phyloP scores from a whole-genome alignment of 2,329 filamentous ascomycete species.

The Colletotrichum phormii region DNA sequence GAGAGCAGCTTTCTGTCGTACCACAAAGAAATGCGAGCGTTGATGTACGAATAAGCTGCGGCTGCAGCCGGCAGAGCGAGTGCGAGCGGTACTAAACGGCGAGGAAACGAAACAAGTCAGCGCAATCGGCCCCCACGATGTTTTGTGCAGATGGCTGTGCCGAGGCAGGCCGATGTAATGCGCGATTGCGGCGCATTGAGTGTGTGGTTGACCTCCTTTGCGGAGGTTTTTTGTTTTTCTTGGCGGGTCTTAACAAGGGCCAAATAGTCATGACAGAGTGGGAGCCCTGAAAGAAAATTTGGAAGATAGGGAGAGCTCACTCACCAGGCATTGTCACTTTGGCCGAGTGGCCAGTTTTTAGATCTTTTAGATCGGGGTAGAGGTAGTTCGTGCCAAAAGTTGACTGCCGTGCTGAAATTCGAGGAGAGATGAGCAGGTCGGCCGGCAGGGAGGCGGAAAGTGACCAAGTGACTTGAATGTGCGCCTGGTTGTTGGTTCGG shows the following conservation, averaged over 20 bases:
- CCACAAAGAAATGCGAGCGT: constrained; percentile 75
- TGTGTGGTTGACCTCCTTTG: not conserved
- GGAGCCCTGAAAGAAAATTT: not conserved
- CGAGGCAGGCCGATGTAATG: constrained; percentile 13
- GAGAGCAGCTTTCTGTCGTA: constrained; percentile 74
- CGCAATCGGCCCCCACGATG: constrained; percentile 2
- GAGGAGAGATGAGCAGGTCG: not conserved
- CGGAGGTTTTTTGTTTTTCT: not conserved
- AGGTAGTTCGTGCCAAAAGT: not conserved
- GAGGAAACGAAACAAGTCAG: constrained; percentile 19
- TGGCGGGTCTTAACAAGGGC: not conserved
- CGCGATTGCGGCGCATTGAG: not conserved
- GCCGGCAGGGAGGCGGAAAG: not conserved
- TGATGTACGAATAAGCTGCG: constrained; percentile 80
- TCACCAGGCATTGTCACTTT: constrained; percentile 30
- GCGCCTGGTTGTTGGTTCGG: not conserved
- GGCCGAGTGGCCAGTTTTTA: not conserved
- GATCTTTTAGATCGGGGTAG: not conserved
- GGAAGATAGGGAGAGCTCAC: not conserved
- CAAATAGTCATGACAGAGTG: not conserved
- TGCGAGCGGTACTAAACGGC: constrained; percentile 60
- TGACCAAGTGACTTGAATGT: not conserved
- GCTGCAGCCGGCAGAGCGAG: constrained; percentile 70
- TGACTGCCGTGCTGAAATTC: not conserved
- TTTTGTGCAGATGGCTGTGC: not conserved